Evolutionary conservation across 2,329 filamentous ascomycete species (phyloP), one percentile per base, ranked within the genome.

Genomic region (Talaromyces albobiverticillius): DNA sequence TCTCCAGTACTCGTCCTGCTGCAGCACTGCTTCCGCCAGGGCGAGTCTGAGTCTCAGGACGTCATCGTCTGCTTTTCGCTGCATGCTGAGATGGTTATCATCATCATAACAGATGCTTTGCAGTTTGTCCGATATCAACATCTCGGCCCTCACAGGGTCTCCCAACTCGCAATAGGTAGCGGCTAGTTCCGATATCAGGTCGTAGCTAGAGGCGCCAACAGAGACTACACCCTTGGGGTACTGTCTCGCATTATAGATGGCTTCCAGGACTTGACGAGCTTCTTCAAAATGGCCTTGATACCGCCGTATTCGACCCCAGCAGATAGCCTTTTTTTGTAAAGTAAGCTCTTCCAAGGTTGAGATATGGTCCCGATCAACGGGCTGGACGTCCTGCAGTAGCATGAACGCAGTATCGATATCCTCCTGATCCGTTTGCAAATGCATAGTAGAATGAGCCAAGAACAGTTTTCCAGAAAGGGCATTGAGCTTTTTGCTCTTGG

Each of bases 341-440:
- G 42, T 18, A n/a, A 53, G 51, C 34, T 53, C 51, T 48, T 53
- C 51, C 43, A 53, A 22, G 16, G 43, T 53, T 1, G 51, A 53
- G 20, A 53, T 53, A 13, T 29, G 34, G 11, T 41, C 25, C 23
- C 11, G 9, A 14, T 53, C 14, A 14, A 48, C 29, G 11, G 51
- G 51, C 14, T 36, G 42, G 43, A 53, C 40, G 6, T 23, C n/a
- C n/a, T 26, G 13, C 26, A 53, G 38, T 3, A 53, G 10, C 8
- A 22, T 6, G 40, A 53, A 53, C 4, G 51, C 51, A 1, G 11
- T 38, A 3, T 42, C 43, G 14, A 53, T 46, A 23, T 48, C 43
- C 16, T 23, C 16, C 10, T 20, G 36, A 14, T 29, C 48, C 20
- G 32, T 43, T 20, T 45, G 51, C 13, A 42, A 3, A 14, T 53